Percentiles rank a stretch among this genome's conserved stretches.
Evolutionary conservation across 163 green algal genomes (phyloP).

Genomic region (Volvox carteri): DNA sequence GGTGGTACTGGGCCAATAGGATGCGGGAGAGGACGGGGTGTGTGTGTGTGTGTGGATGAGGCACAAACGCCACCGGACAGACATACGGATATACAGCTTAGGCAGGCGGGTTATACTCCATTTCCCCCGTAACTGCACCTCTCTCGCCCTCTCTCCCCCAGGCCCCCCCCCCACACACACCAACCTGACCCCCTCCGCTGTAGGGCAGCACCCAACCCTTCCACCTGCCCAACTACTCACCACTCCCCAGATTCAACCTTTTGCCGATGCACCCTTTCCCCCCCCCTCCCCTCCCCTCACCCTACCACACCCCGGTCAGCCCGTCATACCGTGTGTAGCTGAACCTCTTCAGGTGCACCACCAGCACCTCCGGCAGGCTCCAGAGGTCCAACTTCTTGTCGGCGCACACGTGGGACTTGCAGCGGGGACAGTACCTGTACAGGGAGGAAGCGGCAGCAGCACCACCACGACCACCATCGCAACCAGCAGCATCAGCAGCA

Average conservation of each 20-base stretch:
- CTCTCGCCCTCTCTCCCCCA: background rate
- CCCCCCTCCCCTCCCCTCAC: background rate
- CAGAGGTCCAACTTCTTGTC: constrained; percentile 98
- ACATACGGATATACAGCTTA: too few species aligned
- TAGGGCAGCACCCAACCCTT: too few species aligned
- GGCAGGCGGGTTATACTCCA: too few species aligned
- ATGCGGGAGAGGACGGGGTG: too few species aligned
- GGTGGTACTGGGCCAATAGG: too few species aligned
- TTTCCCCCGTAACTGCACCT: too few species aligned
- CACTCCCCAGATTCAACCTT: background rate
- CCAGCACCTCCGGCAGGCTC: constrained; percentile 90
- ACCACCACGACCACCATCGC: background rate
- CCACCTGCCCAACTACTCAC: background rate
- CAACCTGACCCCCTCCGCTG: background rate
- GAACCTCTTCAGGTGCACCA: constrained; percentile 98
- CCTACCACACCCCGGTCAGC: too few species aligned
- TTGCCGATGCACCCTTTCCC: background rate
- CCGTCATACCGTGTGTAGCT: constrained; percentile 76
- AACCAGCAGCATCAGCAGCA: background rate
- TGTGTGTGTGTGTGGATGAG: too few species aligned
- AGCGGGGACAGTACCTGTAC: constrained; percentile 88
- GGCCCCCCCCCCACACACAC: background rate
- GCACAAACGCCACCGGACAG: too few species aligned
- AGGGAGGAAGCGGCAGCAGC: too few species aligned
- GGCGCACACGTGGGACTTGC: constrained; percentile 84